These are phyloP conservation scores for Hysterium pulicare DNA, from an alignment of 2,329 filamentous ascomycete species.

Conservation along the genomic window DNA sequence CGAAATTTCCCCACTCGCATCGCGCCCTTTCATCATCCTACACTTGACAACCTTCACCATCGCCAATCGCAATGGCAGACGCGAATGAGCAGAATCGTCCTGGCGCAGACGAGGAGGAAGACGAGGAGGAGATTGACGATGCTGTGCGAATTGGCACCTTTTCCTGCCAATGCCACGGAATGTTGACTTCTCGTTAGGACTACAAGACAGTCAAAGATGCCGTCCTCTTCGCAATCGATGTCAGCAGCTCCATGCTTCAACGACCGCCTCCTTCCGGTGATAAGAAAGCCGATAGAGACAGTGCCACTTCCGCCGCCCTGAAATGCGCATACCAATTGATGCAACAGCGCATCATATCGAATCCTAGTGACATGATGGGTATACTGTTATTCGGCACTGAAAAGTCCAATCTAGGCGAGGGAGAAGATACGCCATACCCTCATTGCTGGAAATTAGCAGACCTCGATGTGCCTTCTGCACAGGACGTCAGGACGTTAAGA, in stretches of 20 bases:
- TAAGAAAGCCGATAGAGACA: constrained; percentile 76
- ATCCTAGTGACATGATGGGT: constrained; percentile 95
- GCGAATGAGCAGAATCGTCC: constrained; percentile 17
- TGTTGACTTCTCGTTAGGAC: constrained; percentile 51
- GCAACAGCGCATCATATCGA: constrained; percentile 97
- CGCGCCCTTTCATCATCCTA: background rate
- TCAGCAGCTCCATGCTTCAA: constrained; percentile 82
- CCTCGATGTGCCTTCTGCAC: constrained; percentile 79
- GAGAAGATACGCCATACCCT: constrained; percentile 64
- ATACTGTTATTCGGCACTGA: constrained; percentile 88
- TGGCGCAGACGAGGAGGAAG: constrained; percentile 59
- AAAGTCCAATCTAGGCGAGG: constrained; percentile 68
- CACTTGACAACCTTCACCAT: background rate
- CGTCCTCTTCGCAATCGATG: constrained; percentile 91
- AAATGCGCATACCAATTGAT: constrained; percentile 95
- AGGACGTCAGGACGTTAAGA: constrained; percentile 79
- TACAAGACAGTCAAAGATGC: constrained; percentile 95
- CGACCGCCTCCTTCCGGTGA: constrained; percentile 57
- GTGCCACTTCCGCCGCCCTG: constrained; percentile 75
- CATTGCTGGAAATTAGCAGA: constrained; percentile 91
- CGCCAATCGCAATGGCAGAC: constrained; percentile 25
- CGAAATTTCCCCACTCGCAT: background rate
- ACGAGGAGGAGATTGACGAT: constrained; percentile 68
- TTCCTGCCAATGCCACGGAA: background rate
- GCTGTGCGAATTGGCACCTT: constrained; percentile 45